These are phyloP conservation scores for Lachnellula willkommii DNA, from an alignment of 2,329 filamentous ascomycete species.

Conservation along the genomic window DNA sequence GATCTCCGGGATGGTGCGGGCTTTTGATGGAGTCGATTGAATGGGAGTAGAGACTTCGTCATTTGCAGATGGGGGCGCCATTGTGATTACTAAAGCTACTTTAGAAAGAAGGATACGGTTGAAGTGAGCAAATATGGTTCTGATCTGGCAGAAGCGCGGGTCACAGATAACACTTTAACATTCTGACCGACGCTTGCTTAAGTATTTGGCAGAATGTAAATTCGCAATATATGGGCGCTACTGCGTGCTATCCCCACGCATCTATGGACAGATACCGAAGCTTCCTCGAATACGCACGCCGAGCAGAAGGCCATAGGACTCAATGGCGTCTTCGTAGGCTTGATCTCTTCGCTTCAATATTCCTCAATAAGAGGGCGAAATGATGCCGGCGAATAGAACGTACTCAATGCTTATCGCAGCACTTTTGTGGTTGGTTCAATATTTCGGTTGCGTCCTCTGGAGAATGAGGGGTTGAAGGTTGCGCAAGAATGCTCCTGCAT, in stretches of 20 bases:
- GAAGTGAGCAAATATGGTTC: background rate
- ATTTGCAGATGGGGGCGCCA: background rate
- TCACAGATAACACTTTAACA: background rate
- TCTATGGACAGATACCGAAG: background rate
- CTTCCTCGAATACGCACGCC: background rate
- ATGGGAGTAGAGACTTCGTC: background rate
- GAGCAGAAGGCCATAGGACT: background rate
- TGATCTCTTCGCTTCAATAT: background rate
- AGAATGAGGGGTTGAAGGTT: background rate
- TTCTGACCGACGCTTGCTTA: background rate
- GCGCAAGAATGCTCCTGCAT: background rate
- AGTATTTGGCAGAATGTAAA: background rate
- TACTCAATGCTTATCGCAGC: background rate
- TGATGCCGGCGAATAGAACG: background rate
- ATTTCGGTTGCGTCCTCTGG: background rate
- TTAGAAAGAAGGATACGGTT: background rate
- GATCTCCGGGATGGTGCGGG: background rate
- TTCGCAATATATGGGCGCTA: background rate
- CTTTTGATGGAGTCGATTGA: background rate
- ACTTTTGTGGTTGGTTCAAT: background rate
- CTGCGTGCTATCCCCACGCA: background rate
- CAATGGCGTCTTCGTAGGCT: background rate
- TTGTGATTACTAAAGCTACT: background rate
- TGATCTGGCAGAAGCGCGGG: background rate
- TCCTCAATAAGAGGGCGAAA: background rate